These are phyloP conservation scores for Sporothrix globosa DNA, from an alignment of 2,329 filamentous ascomycete species.

Conservation along the genomic window DNA sequence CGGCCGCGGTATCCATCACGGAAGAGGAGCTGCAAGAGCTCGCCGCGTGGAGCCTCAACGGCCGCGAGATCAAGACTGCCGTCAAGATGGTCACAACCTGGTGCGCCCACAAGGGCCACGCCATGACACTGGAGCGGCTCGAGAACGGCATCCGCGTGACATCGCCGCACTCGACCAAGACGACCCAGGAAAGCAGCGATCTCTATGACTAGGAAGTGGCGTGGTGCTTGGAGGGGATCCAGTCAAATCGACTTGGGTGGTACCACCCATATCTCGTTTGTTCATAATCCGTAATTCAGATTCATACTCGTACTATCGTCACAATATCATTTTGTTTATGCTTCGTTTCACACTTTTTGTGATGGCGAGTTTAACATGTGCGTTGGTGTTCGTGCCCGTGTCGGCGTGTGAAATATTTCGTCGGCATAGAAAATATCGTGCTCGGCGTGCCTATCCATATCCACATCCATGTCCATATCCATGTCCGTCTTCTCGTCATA, in stretches of 20 bases:
- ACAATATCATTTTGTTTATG: too few relatives aligned
- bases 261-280: slow-evolving; percentile 10
- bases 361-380: slow-evolving; percentile 28
- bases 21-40: slow-evolving; percentile 48
- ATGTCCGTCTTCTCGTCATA: background rate
- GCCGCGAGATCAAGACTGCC: slow-evolving; percentile 53
- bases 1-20: slow-evolving; percentile 32
- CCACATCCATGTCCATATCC: background rate
- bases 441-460: background rate
- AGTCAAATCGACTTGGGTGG: background rate
- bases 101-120: slow-evolving; percentile 51
- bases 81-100: slow-evolving; percentile 52
- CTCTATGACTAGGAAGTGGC: slow-evolving; percentile 28
- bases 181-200: slow-evolving; percentile 12
- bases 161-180: slow-evolving; percentile 49
- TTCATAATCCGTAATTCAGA: background rate
- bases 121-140: slow-evolving; percentile 48
- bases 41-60: slow-evolving; percentile 49
- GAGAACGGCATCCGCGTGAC: slow-evolving; percentile 53
- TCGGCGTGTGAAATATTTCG: slow-evolving; percentile 1
- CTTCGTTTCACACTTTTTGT: slow-evolving; percentile 29
- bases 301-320: background rate
- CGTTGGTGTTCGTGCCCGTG: background rate
- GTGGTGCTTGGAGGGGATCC: background rate
- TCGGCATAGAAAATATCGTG: slow-evolving; percentile 14